These are phyloP conservation scores for Microsporum audouinii DNA, from an alignment of 2,329 filamentous ascomycete species.

Conservation along the genomic window DNA sequence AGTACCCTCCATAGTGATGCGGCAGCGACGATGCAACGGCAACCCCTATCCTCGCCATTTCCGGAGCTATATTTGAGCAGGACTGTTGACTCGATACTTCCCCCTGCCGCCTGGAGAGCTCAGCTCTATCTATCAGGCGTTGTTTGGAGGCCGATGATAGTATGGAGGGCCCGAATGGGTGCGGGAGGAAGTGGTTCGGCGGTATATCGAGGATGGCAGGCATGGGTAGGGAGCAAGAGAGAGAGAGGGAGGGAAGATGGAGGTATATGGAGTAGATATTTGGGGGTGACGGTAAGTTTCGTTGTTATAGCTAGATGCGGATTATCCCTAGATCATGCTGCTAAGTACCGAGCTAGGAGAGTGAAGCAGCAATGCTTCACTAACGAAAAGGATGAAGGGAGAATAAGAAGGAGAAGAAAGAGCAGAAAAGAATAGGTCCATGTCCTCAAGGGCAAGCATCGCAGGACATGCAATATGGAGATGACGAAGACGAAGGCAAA, in stretches of 20 bases:
- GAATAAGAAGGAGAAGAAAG: not conserved
- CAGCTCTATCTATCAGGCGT: conserved; percentile 17
- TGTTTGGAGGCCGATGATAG: conserved; percentile 39
- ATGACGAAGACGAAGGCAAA: conserved; percentile 6
- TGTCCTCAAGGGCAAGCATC: conserved; percentile 3
- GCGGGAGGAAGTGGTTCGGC: conserved; percentile 4
- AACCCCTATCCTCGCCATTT: conserved; percentile 1
- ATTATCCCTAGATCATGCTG: conserved; percentile 6
- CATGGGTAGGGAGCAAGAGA: not conserved
- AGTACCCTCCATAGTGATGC: not conserved
- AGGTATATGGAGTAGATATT: not conserved
- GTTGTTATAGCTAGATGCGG: not conserved
- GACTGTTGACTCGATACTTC: not conserved
- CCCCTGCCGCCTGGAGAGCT: conserved; percentile 4
- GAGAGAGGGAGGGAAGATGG: not conserved
- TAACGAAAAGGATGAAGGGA: not conserved
- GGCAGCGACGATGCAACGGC: conserved; percentile 18
- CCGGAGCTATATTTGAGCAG: not conserved
- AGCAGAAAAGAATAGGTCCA: not conserved
- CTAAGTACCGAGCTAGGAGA: not conserved
- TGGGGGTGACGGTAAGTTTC: not conserved
- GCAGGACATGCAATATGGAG: not conserved
- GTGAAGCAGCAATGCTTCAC: conserved; percentile 5
- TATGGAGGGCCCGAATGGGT: not conserved
- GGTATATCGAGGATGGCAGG: conserved; percentile 6